phyloP scores from a whole-genome alignment of 2,329 filamentous ascomycete genomes.

The Hansfordia pulvinata region DNA sequence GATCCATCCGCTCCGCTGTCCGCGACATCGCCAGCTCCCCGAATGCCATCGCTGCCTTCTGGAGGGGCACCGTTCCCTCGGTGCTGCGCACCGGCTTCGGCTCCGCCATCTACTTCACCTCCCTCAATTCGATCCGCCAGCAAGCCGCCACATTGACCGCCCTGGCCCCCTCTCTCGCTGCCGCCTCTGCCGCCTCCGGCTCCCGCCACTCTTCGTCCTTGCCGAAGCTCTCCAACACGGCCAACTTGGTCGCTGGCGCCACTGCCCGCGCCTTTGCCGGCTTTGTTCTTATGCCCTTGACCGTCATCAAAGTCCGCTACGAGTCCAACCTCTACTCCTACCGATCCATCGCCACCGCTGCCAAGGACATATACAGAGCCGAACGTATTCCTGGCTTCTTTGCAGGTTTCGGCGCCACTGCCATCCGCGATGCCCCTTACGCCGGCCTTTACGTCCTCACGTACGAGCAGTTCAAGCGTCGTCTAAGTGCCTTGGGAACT shows the following conservation, averaged over 20 bases:
- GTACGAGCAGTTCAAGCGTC: slow-evolving; percentile 73
- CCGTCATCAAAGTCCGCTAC: slow-evolving; percentile 91
- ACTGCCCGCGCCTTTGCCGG: slow-evolving; percentile 75
- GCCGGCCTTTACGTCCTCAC: slow-evolving; percentile 89
- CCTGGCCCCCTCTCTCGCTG: too few species aligned
- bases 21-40: slow-evolving; percentile 56
- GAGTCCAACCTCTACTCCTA: slow-evolving; percentile 83
- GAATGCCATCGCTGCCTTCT: slow-evolving; percentile 54
- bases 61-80: slow-evolving; percentile 85
- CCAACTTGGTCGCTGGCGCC: slow-evolving; percentile 77
- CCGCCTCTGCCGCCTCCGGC: too few species aligned
- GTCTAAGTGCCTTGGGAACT: slow-evolving; percentile 27
- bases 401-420: slow-evolving; percentile 84
- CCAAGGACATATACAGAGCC: slow-evolving; percentile 55
- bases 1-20: slow-evolving; percentile 55
- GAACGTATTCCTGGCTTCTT: slow-evolving; percentile 81
- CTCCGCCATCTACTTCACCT: slow-evolving; percentile 86
- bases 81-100: slow-evolving; percentile 89
- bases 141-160: slow-evolving; percentile 32
- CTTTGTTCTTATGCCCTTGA: slow-evolving; percentile 88
- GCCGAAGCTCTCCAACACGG: slow-evolving; percentile 69
- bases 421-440: slow-evolving; percentile 89
- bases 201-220: slow-evolving; percentile 50
- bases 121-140: slow-evolving; percentile 72
- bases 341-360: slow-evolving; percentile 59